Evolutionary conservation across 1,284 basidiomycete species (phyloP), one percentile per base, ranked within the genome.

Genomic region (Ustilago loliicola): DNA sequence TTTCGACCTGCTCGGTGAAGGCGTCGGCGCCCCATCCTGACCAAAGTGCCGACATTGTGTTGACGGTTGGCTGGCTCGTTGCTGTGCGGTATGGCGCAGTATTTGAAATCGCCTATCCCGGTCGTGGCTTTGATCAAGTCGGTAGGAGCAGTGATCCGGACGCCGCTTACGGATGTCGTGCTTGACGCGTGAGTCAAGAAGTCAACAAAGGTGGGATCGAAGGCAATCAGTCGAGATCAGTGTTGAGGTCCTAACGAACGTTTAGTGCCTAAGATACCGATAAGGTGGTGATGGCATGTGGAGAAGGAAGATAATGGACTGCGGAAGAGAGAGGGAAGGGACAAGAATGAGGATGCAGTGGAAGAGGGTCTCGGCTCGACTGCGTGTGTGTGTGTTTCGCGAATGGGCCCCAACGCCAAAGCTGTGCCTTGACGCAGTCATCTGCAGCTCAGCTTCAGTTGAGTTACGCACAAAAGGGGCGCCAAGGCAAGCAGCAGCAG

Each of bases 1-100:
- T 95, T 88, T 95, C 94, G 32, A 83, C 80, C 47, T 79, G 77
- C 29, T 82, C 82, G 10, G 75, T 74, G 66, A 83, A 83, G 57
- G 81, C 75, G 48, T 83, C 82, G 5, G 81, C 63, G 65, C 77
- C 81, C 81, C 82, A 83, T 32, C 54, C 73, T 23, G 71, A 73
- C 79, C 79, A 80, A 6, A 80, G 70, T 23, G 80, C 67, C 32
- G 81, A 77, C 81, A 83, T 82, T 38, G 23, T 19, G 27, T 13
- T 8, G 36, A 11, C 15, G 19, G 27, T 13, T 10, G 5, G 45
- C 6, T n/a, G 45, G 19, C 7, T 42, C 21, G 32, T n/a, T n/a
- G n/a, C n/a, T n/a, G n/a, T n/a, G n/a, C n/a, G n/a, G n/a, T n/a
- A n/a, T n/a, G n/a, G n/a, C n/a, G n/a, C n/a, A n/a, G n/a, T n/a